Base-by-base conservation (phyloP, 1,284 basidiomycete species). In the Cystobasidium slooffiae region DNA sequence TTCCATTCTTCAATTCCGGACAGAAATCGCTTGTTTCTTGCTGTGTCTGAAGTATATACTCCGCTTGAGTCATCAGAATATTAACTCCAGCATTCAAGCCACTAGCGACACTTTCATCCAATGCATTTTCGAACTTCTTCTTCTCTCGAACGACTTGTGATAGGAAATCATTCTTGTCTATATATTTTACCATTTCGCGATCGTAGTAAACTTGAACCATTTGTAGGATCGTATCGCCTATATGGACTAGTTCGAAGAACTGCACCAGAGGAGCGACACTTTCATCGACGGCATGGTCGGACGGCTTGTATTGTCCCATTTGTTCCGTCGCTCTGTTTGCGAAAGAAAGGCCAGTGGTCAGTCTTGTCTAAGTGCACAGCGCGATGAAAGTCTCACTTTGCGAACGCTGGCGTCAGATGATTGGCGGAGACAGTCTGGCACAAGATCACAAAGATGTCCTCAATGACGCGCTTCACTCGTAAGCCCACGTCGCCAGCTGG, bases 121-220 rank as follows among this genome's bases (percentile, higher is more conserved):
- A 83, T 0, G 88, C 85, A 76, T 92, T 90, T 82, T 99, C 97
- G 78, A 98, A 98, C 14, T 89, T 87, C 84, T 97, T 97, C 87
- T 98, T 99, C 81, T 98, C 95, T 37, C 96, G 86, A 52, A 98
- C 92, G 6, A 96, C 94, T 0, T 87, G 86, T 80, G 97, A 98
- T 75, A 98, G 81, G 82, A 99, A 99, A 82, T 99, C 96, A 0
- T 90, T 93, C 78, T 88, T 88, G 82, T 96, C 93, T 53, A 97
- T 94, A 79, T 94, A 91, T 0, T 86, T 39, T 70, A 91, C 92
- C 81, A 98, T 84, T 80, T 97, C 95, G 81, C 95, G 95, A 80
- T 98, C 94, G 80, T 95, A 99, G 83, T 96, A 99, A 1, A 98
- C 96, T 78, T 98, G 93, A 1, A 97, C 89, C 89, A 99, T 97